Conservation (phyloP, 306 rosid genomes). For the Gleditsia sinensis region DNA sequence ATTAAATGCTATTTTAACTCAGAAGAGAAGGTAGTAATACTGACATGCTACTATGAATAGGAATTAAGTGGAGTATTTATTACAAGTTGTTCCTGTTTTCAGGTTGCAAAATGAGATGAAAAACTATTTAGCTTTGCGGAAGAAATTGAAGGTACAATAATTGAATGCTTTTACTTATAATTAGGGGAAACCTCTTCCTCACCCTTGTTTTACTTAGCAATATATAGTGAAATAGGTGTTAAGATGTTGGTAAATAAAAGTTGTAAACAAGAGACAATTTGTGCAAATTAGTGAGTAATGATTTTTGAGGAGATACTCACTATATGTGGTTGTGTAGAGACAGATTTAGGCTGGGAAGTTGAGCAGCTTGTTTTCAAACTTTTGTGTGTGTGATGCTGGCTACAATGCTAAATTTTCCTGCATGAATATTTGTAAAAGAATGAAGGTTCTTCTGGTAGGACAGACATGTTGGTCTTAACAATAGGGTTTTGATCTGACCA, state of each 20-base stretch:
- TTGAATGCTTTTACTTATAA: conserved; percentile 21
- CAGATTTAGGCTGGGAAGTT: conserved; percentile 6
- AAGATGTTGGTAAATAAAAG: background rate
- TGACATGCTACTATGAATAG: conserved; percentile 17
- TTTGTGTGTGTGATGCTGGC: background rate
- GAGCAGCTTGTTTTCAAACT: background rate
- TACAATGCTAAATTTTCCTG: background rate
- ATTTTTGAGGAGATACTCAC: conserved; percentile 8
- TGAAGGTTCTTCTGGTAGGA: conserved; percentile 13
- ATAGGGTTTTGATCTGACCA: conserved; percentile 21
- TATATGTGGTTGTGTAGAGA: conserved; percentile 11
- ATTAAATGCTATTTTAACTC: conserved; percentile 61
- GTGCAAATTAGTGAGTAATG: conserved; percentile 1
- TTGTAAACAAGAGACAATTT: background rate
- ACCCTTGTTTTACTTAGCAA: background rate
- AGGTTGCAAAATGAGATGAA: conserved; percentile 87
- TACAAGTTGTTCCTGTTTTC: conserved; percentile 42
- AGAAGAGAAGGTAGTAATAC: conserved; percentile 75
- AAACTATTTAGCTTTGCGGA: conserved; percentile 60
- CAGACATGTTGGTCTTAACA: conserved; percentile 3
- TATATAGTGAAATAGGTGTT: conserved; percentile 16
- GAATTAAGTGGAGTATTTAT: conserved; percentile 19
- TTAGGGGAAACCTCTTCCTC: background rate
- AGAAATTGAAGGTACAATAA: conserved; percentile 65
- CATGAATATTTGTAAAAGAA: background rate